phyloP scores from a whole-genome alignment of 2,329 filamentous ascomycete species.

The Pseudocercospora cruenta region DNA sequence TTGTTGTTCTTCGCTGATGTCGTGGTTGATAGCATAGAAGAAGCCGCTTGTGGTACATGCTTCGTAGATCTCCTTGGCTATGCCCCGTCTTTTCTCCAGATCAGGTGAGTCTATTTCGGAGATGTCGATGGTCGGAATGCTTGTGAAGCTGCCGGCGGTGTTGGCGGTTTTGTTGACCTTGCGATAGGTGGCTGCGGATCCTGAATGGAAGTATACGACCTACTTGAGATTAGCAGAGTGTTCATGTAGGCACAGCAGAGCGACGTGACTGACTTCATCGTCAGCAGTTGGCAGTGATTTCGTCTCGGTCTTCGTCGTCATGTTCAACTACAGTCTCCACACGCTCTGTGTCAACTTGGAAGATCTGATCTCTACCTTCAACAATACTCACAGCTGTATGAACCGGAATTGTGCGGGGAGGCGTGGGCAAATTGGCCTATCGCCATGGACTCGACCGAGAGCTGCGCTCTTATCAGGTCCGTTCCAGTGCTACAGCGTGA shows the following conservation, averaged over 20 bases:
- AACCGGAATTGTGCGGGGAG: background rate
- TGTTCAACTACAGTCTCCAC: background rate
- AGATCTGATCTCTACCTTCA: background rate
- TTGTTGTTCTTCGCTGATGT: constrained; percentile 35
- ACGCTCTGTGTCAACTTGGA: background rate
- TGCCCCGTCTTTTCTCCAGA: constrained; percentile 17
- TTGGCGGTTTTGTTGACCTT: constrained; percentile 10
- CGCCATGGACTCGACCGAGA: background rate
- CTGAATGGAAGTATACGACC: constrained; percentile 22
- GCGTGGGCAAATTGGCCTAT: constrained; percentile 9
- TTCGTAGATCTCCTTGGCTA: constrained; percentile 34
- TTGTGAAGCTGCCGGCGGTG: constrained; percentile 18
- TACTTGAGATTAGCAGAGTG: background rate
- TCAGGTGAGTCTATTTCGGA: constrained; percentile 12
- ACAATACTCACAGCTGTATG: background rate
- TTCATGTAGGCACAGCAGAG: background rate
- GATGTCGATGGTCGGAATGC: constrained; percentile 26
- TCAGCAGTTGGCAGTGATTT: background rate
- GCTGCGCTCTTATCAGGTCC: background rate
- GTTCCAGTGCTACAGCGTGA: background rate
- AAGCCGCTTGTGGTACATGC: constrained; percentile 37
- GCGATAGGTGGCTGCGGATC: constrained; percentile 14
- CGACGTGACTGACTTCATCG: background rate
- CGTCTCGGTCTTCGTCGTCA: background rate
- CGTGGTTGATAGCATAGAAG: constrained; percentile 19